A percentile compares a stretch with the other conserved stretches of the same genome.
These are phyloP conservation scores for Volvariella surrecta DNA, from an alignment of 1,284 basidiomycete genomes.

Conservation along the genomic window DNA sequence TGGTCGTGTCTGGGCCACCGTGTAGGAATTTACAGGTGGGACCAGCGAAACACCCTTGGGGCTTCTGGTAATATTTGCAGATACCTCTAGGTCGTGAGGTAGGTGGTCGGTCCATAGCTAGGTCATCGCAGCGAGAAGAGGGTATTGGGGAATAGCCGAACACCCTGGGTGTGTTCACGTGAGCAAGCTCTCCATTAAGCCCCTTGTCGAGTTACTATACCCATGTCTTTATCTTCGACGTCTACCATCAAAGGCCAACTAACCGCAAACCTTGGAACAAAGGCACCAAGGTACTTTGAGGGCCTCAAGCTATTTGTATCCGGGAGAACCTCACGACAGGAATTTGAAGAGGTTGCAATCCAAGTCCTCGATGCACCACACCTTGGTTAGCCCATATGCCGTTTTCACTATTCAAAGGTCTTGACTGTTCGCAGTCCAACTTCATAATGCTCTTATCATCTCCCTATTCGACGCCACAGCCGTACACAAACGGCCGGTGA, in stretches of 20 bases:
- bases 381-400: constrained; percentile 34
- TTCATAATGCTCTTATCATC: constrained; percentile 76
- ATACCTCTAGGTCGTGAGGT: constrained; percentile 58
- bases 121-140: constrained; percentile 27
- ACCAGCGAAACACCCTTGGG: constrained; percentile 59
- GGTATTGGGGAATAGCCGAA: not conserved
- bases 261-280: constrained; percentile 47
- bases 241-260: constrained; percentile 66
- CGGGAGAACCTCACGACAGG: constrained; percentile 58
- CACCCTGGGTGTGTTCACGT: not conserved
- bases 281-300: constrained; percentile 53
- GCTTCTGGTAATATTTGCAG: constrained; percentile 51
- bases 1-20: constrained; percentile 25
- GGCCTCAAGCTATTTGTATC: constrained; percentile 57
- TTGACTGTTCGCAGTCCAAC: constrained; percentile 40
- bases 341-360: constrained; percentile 67
- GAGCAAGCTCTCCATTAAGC: not conserved
- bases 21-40: constrained; percentile 69
- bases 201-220: constrained; percentile 1
- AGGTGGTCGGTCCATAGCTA: constrained; percentile 35
- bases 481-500: constrained; percentile 49
- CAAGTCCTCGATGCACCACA: constrained; percentile 53
- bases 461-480: constrained; percentile 73
- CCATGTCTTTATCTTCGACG: constrained; percentile 70
- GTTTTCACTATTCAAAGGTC: constrained; percentile 8